Evolutionary conservation across 768 basidiomycete genomes (phyloP).

Genomic region (Tricholoma flavovirens): DNA sequence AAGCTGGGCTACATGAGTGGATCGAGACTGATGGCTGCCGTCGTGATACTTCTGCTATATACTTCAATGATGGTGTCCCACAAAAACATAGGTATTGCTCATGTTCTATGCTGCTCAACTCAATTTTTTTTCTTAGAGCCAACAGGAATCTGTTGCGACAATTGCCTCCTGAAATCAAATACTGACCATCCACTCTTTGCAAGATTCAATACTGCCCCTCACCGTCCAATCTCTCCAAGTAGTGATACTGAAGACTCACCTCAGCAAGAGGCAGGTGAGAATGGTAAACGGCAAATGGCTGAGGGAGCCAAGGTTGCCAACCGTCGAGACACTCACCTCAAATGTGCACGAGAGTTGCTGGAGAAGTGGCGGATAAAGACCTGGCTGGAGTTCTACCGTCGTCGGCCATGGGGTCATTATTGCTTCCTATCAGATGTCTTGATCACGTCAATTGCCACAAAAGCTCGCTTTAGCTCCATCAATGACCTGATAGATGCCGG

Average conservation of each 20-base stretch:
- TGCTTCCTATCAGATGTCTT: not conserved
- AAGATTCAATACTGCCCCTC: too few species aligned
- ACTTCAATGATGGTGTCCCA: conserved; percentile 19
- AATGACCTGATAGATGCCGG: not conserved
- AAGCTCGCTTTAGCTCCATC: too few species aligned
- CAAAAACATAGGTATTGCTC: conserved; percentile 4
- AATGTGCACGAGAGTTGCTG: not conserved
- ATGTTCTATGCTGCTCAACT: not conserved
- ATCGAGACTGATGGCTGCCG: conserved; percentile 19
- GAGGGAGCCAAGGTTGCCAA: not conserved
- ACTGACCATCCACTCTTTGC: too few species aligned
- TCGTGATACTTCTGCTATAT: conserved; percentile 17
- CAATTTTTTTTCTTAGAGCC: too few species aligned
- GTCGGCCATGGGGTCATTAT: not conserved
- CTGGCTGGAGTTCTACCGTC: not conserved
- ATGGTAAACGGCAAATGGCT: not conserved
- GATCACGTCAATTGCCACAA: not conserved
- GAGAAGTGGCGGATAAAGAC: not conserved
- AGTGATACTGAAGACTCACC: not conserved
- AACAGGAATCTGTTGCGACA: too few species aligned
- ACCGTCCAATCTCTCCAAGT: too few species aligned
- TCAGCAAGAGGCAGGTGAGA: not conserved
- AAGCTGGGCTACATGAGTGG: conserved; percentile 18
- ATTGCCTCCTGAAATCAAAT: too few species aligned
- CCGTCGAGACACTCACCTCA: not conserved